phyloP scores from a whole-genome alignment of 495 filamentous ascomycete species.

The Penicillium lagena region DNA sequence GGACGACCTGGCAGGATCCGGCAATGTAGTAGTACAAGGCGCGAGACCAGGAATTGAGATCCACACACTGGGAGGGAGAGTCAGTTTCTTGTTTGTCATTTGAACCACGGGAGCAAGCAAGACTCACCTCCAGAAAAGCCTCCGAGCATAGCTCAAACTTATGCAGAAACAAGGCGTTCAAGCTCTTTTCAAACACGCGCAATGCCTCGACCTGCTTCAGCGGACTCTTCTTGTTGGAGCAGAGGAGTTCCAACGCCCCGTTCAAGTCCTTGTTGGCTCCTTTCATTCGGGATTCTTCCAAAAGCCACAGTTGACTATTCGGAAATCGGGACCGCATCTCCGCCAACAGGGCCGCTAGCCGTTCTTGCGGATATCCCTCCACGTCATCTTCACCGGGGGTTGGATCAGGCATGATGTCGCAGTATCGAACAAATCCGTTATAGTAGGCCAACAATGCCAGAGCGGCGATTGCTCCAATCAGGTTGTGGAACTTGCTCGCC shows the following conservation, averaged over 20 bases:
- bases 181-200: constrained; percentile 74
- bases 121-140: constrained; percentile 58
- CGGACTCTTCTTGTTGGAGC: constrained; percentile 50
- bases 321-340: constrained; percentile 76
- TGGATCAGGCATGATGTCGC: constrained; percentile 71
- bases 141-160: constrained; percentile 63
- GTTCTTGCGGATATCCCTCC: constrained; percentile 66
- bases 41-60: constrained; percentile 87
- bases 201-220: constrained; percentile 82
- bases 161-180: constrained; percentile 75
- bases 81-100: too few species aligned
- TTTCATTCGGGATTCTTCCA: constrained; percentile 82
- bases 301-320: constrained; percentile 75
- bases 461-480: constrained; percentile 86
- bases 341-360: constrained; percentile 59
- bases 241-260: constrained; percentile 60
- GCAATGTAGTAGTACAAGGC: constrained; percentile 87
- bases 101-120: not conserved
- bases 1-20: constrained; percentile 66
- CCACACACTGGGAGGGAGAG: constrained; percentile 47
- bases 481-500: constrained; percentile 76
- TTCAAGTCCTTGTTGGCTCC: constrained; percentile 61
- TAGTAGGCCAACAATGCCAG: constrained; percentile 79
- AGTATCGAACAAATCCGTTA: constrained; percentile 76
- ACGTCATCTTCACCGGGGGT: constrained; percentile 45